A percentile compares a stretch with the other conserved stretches of the same genome.
Conservation (phyloP, 768 basidiomycete species). For the Suillus weaverae region DNA sequence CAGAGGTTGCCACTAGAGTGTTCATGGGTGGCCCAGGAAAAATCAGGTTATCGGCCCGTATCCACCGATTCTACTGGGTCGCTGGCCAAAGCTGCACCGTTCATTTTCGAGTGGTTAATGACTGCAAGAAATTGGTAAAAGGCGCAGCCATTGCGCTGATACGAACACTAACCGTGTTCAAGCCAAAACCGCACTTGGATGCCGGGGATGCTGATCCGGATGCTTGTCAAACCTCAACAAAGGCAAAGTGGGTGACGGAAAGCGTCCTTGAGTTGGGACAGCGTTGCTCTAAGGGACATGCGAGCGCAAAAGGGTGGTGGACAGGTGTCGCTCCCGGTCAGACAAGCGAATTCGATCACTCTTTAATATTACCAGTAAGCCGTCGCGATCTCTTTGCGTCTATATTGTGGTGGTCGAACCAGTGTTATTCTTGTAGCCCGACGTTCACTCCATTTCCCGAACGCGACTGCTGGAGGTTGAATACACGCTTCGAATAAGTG, state of each 20-base stretch:
- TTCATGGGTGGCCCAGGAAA: conserved; percentile 66
- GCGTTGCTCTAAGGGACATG: conserved; percentile 61
- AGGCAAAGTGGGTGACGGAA: conserved; percentile 63
- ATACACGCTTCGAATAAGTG: conserved; percentile 65
- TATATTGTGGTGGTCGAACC: conserved; percentile 7
- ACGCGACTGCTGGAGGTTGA: conserved; percentile 75
- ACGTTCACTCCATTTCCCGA: conserved; percentile 66
- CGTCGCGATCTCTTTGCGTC: neutral
- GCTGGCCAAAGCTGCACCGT: conserved; percentile 79
- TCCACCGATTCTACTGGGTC: conserved; percentile 78
- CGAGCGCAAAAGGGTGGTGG: conserved; percentile 90
- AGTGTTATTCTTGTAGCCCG: conserved; percentile 45
- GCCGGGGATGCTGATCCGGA: conserved; percentile 44
- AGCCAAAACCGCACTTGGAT: conserved; percentile 45
- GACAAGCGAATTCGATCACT: conserved; percentile 63
- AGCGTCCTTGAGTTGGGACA: conserved; percentile 66
- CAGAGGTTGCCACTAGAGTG: conserved; percentile 52
- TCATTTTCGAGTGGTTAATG: conserved; percentile 63
- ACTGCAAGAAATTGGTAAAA: conserved; percentile 67
- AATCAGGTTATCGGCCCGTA: conserved; percentile 60
- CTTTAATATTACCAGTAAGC: conserved; percentile 62
- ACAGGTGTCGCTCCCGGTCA: conserved; percentile 69
- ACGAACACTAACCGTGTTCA: conserved; percentile 67
- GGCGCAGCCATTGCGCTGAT: conserved; percentile 60
- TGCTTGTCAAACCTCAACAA: conserved; percentile 62